A percentile compares a stretch with the other conserved stretches of the same genome.
Conservation (phyloP, 495 filamentous ascomycete genomes). For the Tetracladium setigerum region DNA sequence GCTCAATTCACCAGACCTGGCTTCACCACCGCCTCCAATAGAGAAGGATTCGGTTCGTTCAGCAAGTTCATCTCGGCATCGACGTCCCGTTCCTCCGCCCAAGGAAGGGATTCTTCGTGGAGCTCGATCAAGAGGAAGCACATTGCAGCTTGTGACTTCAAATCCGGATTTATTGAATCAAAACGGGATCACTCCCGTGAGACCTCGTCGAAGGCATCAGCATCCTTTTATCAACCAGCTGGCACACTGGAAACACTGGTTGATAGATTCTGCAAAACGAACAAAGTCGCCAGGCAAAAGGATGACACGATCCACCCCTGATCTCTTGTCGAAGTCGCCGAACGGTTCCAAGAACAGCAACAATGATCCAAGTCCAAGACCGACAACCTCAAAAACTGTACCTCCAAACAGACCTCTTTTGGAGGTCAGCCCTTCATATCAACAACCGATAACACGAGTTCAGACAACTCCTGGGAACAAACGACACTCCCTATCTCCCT, state of each 20-base stretch:
- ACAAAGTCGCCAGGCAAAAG: conserved; percentile 57
- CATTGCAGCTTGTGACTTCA: conserved; percentile 70
- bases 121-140: conserved; percentile 64
- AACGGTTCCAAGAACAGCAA: conserved; percentile 27
- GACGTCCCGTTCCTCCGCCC: conserved; percentile 72
- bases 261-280: conserved; percentile 69
- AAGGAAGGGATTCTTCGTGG: conserved; percentile 62
- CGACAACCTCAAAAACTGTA: conserved; percentile 46
- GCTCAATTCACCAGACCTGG: conserved; percentile 23
- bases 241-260: conserved; percentile 83
- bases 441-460: conserved; percentile 41
- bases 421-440: conserved; percentile 30
- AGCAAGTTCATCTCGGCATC: conserved; percentile 56
- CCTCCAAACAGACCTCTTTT: conserved; percentile 19
- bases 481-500: conserved; percentile 82
- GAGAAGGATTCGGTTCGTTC: conserved; percentile 74
- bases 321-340: conserved; percentile 33
- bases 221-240: conserved; percentile 70
- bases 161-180: conserved; percentile 49
- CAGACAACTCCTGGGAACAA: conserved; percentile 42
- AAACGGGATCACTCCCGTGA: conserved; percentile 47
- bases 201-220: conserved; percentile 50
- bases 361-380: conserved; percentile 41
- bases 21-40: conserved; percentile 55
- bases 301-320: conserved; percentile 47